Conservation (phyloP, 2,329 filamentous ascomycete genomes). For the Fusarium sp. region DNA sequence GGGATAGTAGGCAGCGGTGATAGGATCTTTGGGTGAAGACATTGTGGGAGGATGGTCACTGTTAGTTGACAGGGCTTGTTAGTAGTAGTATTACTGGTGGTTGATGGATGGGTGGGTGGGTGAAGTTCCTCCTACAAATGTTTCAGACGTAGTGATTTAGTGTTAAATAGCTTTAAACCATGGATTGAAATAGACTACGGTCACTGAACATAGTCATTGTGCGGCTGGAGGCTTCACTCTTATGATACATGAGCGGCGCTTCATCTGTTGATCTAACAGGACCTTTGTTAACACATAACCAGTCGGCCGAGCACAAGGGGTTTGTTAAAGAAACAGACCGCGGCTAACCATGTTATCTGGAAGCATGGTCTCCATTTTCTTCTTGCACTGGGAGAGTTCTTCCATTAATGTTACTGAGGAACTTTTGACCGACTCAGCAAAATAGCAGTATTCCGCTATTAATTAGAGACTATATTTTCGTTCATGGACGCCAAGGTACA, state of each 20-base stretch:
- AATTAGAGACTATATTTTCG: neutral
- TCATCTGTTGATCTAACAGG: neutral
- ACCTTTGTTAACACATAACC: neutral
- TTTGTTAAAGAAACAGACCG: no score
- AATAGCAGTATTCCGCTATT: no score
- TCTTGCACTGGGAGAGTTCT: neutral
- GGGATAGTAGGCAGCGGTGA: neutral
- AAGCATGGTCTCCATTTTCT: neutral
- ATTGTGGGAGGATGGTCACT: neutral
- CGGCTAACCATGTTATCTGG: neutral
- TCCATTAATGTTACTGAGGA: neutral
- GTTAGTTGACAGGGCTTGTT: neutral
- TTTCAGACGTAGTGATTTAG: accelerated
- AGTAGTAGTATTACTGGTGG: neutral
- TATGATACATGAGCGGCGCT: neutral
- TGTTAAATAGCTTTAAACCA: neutral
- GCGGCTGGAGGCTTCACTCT: accelerated
- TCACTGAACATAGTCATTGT: neutral
- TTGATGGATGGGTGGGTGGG: neutral
- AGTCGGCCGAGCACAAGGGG: neutral
- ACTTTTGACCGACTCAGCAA: no score
- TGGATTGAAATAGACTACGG: accelerated
- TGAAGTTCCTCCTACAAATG: neutral
- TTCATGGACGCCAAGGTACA: accelerated
- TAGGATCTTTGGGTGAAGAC: neutral